phyloP scores from a whole-genome alignment of 192 early-diverging fungal species.

The Coemansia sp. region DNA sequence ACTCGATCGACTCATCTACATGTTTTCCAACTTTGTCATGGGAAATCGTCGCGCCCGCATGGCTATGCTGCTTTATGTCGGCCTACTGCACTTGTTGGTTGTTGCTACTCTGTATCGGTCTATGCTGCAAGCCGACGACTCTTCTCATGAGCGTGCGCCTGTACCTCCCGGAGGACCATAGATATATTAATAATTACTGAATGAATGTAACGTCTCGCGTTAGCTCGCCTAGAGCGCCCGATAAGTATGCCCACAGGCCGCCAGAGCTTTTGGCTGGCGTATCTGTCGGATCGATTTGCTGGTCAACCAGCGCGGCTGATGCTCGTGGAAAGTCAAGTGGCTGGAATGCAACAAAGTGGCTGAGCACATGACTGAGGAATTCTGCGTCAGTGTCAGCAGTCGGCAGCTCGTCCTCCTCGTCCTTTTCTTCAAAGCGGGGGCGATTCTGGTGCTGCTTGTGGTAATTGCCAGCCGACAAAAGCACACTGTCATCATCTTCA shows the following conservation, averaged over 20 bases:
- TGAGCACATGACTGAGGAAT: conserved; percentile 38
- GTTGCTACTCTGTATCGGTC: conserved; percentile 66
- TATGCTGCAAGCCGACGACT: conserved; percentile 24
- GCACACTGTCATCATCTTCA: not conserved
- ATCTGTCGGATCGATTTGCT: not conserved
- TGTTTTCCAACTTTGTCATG: conserved; percentile 43
- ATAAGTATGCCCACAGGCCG: conserved; percentile 29
- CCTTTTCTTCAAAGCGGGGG: not conserved
- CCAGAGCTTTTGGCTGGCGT: not conserved
- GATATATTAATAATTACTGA: conserved; percentile 15
- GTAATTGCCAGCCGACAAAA: not conserved
- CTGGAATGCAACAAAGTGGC: conserved; percentile 47
- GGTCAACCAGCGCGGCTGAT: not conserved
- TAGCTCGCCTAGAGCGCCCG: conserved; percentile 31
- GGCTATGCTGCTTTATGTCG: conserved; percentile 21
- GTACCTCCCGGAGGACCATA: not conserved
- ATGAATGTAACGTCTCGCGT: conserved; percentile 33
- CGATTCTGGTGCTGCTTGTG: not conserved
- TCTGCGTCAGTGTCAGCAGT: conserved; percentile 25
- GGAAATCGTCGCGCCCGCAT: conserved; percentile 32
- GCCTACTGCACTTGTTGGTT: conserved; percentile 78
- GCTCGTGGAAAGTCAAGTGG: conserved; percentile 35
- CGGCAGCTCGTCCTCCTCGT: not conserved
- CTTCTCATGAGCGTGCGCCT: conserved; percentile 1
- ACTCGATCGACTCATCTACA: conserved; percentile 66